phyloP scores from a whole-genome alignment of 1,284 basidiomycete species.

The Meripilus lineatus region DNA sequence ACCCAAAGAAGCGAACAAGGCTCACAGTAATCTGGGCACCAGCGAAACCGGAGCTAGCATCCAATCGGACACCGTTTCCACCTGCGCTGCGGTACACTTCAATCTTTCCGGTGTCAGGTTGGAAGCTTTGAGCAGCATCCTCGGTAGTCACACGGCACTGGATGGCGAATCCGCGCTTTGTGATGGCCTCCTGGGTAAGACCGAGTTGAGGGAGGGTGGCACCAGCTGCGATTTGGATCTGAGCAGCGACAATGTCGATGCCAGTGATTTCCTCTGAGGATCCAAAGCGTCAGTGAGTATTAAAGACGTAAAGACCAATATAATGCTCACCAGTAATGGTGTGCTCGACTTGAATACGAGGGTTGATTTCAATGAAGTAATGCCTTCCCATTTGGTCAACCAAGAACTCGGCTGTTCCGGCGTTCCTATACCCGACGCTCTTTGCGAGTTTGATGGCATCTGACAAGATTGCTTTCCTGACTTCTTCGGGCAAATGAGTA shows the following conservation, averaged over 20 bases:
- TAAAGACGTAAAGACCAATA: constrained; percentile 11
- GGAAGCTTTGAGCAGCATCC: constrained; percentile 88
- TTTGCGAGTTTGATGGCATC: constrained; percentile 96
- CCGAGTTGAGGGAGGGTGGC: constrained; percentile 95
- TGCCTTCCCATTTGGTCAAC: constrained; percentile 94
- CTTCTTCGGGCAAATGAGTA: constrained; percentile 87
- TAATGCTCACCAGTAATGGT: constrained; percentile 79
- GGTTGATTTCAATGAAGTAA: constrained; percentile 99
- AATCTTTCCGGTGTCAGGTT: constrained; percentile 99
- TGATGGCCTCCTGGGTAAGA: constrained; percentile 94
- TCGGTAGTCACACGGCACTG: constrained; percentile 99
- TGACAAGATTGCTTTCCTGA: constrained; percentile 81
- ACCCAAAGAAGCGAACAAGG: no score
- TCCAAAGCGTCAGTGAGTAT: no score
- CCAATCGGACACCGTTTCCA: constrained; percentile 97
- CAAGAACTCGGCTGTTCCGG: constrained; percentile 96
- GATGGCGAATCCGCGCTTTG: constrained; percentile 95
- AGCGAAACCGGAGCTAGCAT: constrained; percentile 96
- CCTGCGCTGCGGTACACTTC: constrained; percentile 99
- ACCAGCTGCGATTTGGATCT: constrained; percentile 98
- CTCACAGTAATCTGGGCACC: constrained; percentile 96
- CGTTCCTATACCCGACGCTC: constrained; percentile 93
- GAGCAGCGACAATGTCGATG: constrained; percentile 97
- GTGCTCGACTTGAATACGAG: constrained; percentile 98
- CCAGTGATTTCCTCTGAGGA: constrained; percentile 93